Evolutionary conservation across 371 early-diverging fungal species (phyloP).

Genomic region (Blyttiomyces sp.): DNA sequence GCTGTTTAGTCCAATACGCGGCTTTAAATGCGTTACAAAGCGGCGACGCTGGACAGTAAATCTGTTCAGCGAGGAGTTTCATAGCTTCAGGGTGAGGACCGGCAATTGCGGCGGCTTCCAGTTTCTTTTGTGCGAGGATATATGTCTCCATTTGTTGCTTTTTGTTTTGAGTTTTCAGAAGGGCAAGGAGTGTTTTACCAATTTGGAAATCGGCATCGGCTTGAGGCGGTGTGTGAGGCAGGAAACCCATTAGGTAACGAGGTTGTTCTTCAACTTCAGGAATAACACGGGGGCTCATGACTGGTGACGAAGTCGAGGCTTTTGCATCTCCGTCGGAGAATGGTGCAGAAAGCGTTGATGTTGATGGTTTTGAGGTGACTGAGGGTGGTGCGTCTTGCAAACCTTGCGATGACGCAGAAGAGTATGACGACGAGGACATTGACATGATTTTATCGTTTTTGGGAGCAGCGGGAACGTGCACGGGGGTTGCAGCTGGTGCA

Average conservation of each 20-base stretch:
- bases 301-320: too few relatives aligned
- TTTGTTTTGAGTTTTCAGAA: not conserved
- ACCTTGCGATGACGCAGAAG: too few relatives aligned
- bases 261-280: too few relatives aligned
- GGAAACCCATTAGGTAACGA: not conserved
- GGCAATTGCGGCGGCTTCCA: not conserved
- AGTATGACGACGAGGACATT: too few relatives aligned
- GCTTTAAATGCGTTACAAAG: constrained; percentile 4
- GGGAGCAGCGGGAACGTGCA: too few relatives aligned
- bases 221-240: not conserved
- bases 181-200: not conserved
- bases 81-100: not conserved
- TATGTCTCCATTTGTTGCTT: not conserved
- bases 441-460: too few relatives aligned
- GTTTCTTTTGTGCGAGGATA: not conserved
- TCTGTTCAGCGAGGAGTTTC: not conserved
- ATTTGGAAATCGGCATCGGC: not conserved
- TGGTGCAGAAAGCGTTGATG: too few relatives aligned
- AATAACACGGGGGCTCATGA: too few relatives aligned
- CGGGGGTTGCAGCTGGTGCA: too few relatives aligned
- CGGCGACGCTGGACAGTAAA: not conserved
- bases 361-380: too few relatives aligned
- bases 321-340: too few relatives aligned
- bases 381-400: too few relatives aligned
- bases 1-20: constrained; percentile 6